phyloP scores from a whole-genome alignment of 345 rosid genomes.

The Turnera subulata region DNA sequence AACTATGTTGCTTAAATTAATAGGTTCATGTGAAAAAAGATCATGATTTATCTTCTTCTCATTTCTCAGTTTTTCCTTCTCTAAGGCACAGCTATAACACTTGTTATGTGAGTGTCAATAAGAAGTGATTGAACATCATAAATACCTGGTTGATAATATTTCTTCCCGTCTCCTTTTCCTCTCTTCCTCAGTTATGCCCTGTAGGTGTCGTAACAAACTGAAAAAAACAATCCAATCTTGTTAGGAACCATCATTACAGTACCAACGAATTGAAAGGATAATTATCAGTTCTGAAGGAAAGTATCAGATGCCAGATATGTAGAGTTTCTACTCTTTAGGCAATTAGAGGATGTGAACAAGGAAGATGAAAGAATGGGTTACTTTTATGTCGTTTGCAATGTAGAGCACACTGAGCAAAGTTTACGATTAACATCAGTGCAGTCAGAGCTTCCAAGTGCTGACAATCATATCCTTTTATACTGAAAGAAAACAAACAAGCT shows the following conservation, averaged over 20 bases:
- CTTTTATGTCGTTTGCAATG: too few relatives aligned
- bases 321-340: too few relatives aligned
- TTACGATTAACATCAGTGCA: too few relatives aligned
- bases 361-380: too few relatives aligned
- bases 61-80: not conserved
- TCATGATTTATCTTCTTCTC: not conserved
- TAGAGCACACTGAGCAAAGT: too few relatives aligned
- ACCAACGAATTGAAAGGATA: not conserved
- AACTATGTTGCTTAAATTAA: not conserved
- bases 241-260: not conserved
- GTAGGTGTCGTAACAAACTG: constrained; percentile 42
- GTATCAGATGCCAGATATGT: too few relatives aligned
- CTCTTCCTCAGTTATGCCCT: constrained; percentile 86
- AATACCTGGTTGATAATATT: constrained; percentile 84
- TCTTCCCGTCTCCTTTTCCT: constrained; percentile 79
- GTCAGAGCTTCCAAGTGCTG: too few relatives aligned
- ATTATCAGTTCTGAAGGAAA: too few relatives aligned
- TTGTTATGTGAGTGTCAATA: too few relatives aligned
- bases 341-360: too few relatives aligned
- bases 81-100: too few relatives aligned
- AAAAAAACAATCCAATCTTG: not conserved
- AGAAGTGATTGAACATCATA: not conserved
- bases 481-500: constrained; percentile 2
- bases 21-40: too few relatives aligned
- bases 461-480: not conserved